Evolutionary conservation across 371 early-diverging fungal genomes (phyloP).

Genomic region (Encephalitozoon hellem): DNA sequence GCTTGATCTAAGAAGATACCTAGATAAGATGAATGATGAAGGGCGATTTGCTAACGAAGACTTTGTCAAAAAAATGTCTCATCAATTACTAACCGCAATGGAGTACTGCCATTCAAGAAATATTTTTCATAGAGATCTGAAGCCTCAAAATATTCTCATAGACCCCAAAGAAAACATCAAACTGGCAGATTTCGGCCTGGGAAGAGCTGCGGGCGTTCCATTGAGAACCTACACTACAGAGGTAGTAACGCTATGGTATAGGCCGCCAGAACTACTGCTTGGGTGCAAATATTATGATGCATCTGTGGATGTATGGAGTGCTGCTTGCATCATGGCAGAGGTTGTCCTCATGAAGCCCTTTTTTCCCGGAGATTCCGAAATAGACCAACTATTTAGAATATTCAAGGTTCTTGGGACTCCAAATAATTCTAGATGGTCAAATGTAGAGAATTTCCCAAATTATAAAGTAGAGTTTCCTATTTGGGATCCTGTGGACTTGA

Average conservation of each 20-base stretch:
- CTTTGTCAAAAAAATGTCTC: conserved; percentile 57
- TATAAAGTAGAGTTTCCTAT: conserved; percentile 61
- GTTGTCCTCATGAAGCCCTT: conserved; percentile 83
- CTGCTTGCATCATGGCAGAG: conserved; percentile 97
- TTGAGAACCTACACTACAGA: conserved; percentile 56
- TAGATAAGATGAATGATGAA: conserved; percentile 67
- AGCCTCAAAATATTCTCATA: conserved; percentile 67
- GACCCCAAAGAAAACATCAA: conserved; percentile 49
- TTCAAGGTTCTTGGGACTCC: conserved; percentile 97
- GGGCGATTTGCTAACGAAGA: conserved; percentile 4
- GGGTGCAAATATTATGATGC: conserved; percentile 57
- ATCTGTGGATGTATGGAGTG: conserved; percentile 83
- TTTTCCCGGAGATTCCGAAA: conserved; percentile 93
- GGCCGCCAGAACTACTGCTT: conserved; percentile 59
- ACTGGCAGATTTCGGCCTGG: conserved; percentile 61
- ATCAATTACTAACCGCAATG: conserved; percentile 89
- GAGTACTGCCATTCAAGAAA: conserved; percentile 92
- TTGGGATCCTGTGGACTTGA: conserved; percentile 55
- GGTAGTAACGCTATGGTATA: conserved; percentile 61
- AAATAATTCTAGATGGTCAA: conserved; percentile 82
- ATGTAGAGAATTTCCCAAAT: conserved; percentile 71
- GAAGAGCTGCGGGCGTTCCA: conserved; percentile 53
- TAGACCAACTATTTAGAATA: conserved; percentile 96
- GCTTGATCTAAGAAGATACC: conserved; percentile 86
- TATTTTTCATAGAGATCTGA: conserved; percentile 83